A percentile compares a stretch with the other conserved stretches of the same genome.
These are phyloP conservation scores for Pythium aquatile DNA, from an alignment of 352 stramenopile species.

Conservation along the genomic window DNA sequence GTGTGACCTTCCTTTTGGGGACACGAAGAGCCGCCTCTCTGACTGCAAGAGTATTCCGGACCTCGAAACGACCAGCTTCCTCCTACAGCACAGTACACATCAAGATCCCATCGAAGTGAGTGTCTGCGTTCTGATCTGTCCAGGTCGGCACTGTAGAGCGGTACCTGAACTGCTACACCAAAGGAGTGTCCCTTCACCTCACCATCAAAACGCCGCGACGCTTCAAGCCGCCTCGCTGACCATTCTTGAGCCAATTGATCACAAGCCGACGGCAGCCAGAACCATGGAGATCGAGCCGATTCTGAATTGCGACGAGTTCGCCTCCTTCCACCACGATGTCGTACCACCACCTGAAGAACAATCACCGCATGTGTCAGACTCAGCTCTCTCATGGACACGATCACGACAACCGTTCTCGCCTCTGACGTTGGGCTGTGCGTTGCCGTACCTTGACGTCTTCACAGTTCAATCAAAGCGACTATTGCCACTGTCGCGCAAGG, in stretches of 20 bases:
- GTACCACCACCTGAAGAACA: background rate
- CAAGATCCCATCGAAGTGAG: too few relatives aligned
- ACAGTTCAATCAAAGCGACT: constrained; percentile 60
- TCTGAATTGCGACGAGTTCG: background rate
- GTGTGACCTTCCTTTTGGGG: background rate
- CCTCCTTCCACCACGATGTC: background rate
- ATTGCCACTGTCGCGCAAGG: constrained; percentile 32
- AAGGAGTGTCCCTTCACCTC: background rate
- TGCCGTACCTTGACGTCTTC: constrained; percentile 66
- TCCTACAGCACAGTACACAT: background rate
- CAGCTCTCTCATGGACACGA: background rate
- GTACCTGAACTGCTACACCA: too few relatives aligned
- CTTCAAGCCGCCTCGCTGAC: background rate
- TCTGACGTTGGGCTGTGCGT: constrained; percentile 20
- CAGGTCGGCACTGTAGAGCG: too few relatives aligned
- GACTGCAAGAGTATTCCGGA: background rate
- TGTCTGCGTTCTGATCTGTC: too few relatives aligned
- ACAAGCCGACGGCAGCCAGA: background rate
- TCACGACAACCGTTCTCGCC: constrained; percentile 21
- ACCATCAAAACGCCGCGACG: background rate
- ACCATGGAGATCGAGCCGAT: background rate
- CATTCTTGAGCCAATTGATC: background rate
- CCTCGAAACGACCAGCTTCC: background rate
- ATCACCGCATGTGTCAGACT: background rate
- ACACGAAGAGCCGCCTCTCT: background rate